Base-by-base conservation (phyloP, 2,329 filamentous ascomycete species). In the Arthrobotrys megalospora region DNA sequence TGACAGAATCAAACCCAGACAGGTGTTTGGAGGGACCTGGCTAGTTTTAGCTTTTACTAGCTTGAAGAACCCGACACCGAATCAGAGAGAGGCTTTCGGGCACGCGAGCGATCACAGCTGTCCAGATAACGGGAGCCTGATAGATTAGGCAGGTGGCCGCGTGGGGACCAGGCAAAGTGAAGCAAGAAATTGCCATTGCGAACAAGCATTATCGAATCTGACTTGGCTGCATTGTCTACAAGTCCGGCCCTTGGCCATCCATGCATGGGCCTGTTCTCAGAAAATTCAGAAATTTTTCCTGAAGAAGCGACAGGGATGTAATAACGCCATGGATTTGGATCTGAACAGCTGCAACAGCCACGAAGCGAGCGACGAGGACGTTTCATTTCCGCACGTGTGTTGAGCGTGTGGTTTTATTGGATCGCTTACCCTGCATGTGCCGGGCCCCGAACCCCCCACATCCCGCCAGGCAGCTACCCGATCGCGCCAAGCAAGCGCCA, bases 391-490 rank as follows among this genome's bases (percentile, higher is more conserved):
- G 34, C 73, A 77, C 73, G 73, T 77, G 65, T 65, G 28, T n/a
- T 8, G n/a, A 62, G 4, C 14, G n/a, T 12, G 41, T 7, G 16
- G 14, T 32, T 62, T 71, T 50, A 77, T 77, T 48, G 73, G 73
- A 8, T 77, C 73, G 73, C 73, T 77, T 77, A 63, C 10, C 28
- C 14, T 36, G 28, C 21, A 24, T 21, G 19, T 38, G 47, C 36
- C 24, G 47, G 48, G 28, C 32, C 28, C 41, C 50, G 71, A 62
- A 43, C 55, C 72, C 68, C 58, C 60, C 69, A 65, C 67, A 47
- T 52, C 16, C 73, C 60, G 65, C 43, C 65, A 77, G 73, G 73
- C 73, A 77, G 60, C 73, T 70, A 77, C 66, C 73, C 73, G 73
- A 77, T 62, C 45, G 58, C 47, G 72, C 72, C 72, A 76, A 76